These are phyloP conservation scores for Pilaira anomala DNA, from an alignment of 192 early-diverging fungal genomes.

Conservation along the genomic window DNA sequence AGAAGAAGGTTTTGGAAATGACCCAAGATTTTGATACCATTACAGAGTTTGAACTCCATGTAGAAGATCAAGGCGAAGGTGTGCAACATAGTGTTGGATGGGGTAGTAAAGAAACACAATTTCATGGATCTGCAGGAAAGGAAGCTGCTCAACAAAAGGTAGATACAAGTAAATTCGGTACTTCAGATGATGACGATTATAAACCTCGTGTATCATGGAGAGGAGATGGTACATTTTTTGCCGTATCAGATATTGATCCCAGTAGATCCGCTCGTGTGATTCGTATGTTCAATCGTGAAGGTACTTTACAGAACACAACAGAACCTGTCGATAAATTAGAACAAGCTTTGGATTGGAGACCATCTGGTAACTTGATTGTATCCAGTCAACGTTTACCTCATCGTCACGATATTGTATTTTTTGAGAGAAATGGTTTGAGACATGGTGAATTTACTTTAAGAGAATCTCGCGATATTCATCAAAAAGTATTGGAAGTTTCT, in stretches of 20 bases:
- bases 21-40: slow-evolving; percentile 92
- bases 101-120: slow-evolving; percentile 97
- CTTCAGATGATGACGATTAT: slow-evolving; percentile 68
- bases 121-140: slow-evolving; percentile 89
- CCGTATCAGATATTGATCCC: slow-evolving; percentile 65
- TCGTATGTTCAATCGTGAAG: slow-evolving; percentile 84
- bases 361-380: slow-evolving; percentile 81
- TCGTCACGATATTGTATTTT: slow-evolving; percentile 87
- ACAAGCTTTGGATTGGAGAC: slow-evolving; percentile 78
- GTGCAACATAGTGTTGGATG: slow-evolving; percentile 84
- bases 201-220: slow-evolving; percentile 81
- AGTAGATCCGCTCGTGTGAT: slow-evolving; percentile 56
- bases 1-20: slow-evolving; percentile 76
- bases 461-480: slow-evolving; percentile 32
- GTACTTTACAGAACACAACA: slow-evolving; percentile 73
- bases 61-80: slow-evolving; percentile 67
- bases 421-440: slow-evolving; percentile 91
- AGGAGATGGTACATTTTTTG: slow-evolving; percentile 84
- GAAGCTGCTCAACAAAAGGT: slow-evolving; percentile 56
- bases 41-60: slow-evolving; percentile 72
- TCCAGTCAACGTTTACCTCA: slow-evolving; percentile 74
- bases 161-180: slow-evolving; percentile 35
- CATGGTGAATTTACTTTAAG: slow-evolving; percentile 90
- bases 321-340: slow-evolving; percentile 79
- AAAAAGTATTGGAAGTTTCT: slow-evolving; percentile 54